Evolutionary conservation across 2,329 filamentous ascomycete species (phyloP).

Genomic region (Zasmidium angulare): DNA sequence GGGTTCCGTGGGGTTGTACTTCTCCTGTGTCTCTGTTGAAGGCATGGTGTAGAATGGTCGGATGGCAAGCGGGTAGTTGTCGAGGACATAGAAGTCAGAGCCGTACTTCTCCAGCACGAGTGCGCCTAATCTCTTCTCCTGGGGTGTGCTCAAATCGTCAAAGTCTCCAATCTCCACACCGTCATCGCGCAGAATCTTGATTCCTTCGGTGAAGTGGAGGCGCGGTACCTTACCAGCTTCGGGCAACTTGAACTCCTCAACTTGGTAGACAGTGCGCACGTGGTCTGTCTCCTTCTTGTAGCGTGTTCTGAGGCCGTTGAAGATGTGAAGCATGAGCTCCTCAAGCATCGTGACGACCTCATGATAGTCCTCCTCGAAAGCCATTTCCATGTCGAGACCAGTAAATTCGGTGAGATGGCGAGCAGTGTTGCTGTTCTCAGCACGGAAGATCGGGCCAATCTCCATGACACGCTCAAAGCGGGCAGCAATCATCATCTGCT

Average conservation of each 20-base stretch:
- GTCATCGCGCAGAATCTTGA: constrained; percentile 73
- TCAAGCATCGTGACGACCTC: constrained; percentile 74
- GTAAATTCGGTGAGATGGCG: constrained; percentile 87
- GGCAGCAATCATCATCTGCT: constrained; percentile 81
- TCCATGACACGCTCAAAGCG: constrained; percentile 76
- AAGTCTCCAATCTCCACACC: constrained; percentile 74
- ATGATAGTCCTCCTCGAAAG: constrained; percentile 74
- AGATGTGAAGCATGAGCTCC: constrained; percentile 73
- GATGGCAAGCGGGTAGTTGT: constrained; percentile 89
- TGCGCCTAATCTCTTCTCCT: constrained; percentile 85
- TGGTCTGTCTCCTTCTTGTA: constrained; percentile 72
- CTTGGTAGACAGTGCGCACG: constrained; percentile 71
- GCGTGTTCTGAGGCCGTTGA: constrained; percentile 67
- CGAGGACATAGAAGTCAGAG: constrained; percentile 94
- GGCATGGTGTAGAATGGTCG: constrained; percentile 92
- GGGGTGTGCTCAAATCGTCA: constrained; percentile 76
- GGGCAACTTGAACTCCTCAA: constrained; percentile 74
- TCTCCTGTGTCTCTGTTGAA: constrained; percentile 60
- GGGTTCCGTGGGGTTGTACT: constrained; percentile 42
- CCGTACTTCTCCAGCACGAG: constrained; percentile 85
- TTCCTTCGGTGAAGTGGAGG: constrained; percentile 74
- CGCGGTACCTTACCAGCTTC: constrained; percentile 72
- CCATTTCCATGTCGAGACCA: constrained; percentile 87
- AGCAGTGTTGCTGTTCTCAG: constrained; percentile 83
- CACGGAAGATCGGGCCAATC: constrained; percentile 78